Evolutionary conservation across 495 filamentous ascomycete genomes (phyloP), one percentile per base, ranked within the genome.

Genomic region (Hamigera avellanea): DNA sequence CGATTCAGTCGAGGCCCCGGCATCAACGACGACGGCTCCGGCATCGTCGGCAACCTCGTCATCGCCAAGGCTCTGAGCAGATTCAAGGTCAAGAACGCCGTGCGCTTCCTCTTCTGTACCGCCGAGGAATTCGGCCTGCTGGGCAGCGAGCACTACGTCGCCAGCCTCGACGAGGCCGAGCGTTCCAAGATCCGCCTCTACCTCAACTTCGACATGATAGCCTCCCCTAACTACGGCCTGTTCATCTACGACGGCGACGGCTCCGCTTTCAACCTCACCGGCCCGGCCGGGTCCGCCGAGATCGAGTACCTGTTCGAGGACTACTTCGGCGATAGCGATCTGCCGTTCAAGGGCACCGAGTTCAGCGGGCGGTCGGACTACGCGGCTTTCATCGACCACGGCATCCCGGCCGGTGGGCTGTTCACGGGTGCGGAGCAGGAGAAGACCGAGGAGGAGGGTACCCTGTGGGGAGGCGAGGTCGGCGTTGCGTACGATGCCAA

Each of bases 181-280:
- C 56, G 71, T 9, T 59, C 54, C 23, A 75, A 76, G 46, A 70
- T 85, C 41, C 53, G 68, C 1, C 67, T 81, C 2, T 82, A 83
- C 48, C 75, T 85, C 45, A 82, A 86, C 62, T 81, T 82, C 44
- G 81, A 86, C 56, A 86, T 85, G 81, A 80, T 83, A 39, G 81
- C 80, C 29, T 73, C 66, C 12, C 81, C 81, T 28, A 84, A 85
- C 63, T 83, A 73, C 46, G 62, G 70, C 12, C 67, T 74, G 46
- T 72, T 69, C 48, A 68, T 83, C 52, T 83, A 82, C 50, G 81
- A 86, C 51, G 81, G 81, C 29, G 76, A 82, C 43, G 81, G 80
- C 29, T 58, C 50, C 33, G 48, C 67, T 14, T 83, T 74, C 61
- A 76, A 76, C 59, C 38, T 65, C 17, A 67, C 66, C 9, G 80